These are phyloP conservation scores for Alternaria sp. DNA, from an alignment of 2,329 filamentous ascomycete species.

Conservation along the genomic window DNA sequence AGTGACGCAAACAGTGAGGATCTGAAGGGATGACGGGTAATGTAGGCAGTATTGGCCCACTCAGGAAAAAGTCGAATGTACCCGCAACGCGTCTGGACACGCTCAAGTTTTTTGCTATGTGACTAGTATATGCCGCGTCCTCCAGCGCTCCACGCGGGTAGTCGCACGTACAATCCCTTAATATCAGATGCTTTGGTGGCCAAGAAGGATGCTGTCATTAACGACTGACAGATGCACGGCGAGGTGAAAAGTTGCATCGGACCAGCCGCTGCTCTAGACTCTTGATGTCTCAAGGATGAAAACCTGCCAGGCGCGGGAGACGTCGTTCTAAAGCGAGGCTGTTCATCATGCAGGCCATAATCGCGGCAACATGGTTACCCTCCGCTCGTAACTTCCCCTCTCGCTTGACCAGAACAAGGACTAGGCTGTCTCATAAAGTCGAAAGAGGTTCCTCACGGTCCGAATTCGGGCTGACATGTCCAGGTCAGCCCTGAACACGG, in stretches of 20 bases:
- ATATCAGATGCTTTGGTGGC: conserved; percentile 1
- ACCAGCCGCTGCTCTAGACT: conserved; percentile 13
- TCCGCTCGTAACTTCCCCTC: conserved; percentile 5
- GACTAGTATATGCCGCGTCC: conserved; percentile 2
- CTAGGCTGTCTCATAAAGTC: conserved; percentile 11
- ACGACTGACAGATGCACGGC: conserved; percentile 4
- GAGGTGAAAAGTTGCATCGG: conserved; percentile 3
- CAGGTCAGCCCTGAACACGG: conserved; percentile 5
- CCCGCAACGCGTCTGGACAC: background rate
- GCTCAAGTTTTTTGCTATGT: background rate
- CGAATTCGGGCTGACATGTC: conserved; percentile 14
- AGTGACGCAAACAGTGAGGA: background rate
- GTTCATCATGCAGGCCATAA: conserved; percentile 4
- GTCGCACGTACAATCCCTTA: conserved; percentile 2
- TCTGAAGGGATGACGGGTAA: conserved; percentile 2
- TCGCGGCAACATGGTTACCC: conserved; percentile 1
- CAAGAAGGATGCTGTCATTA: conserved; percentile 9
- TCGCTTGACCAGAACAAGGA: conserved; percentile 9
- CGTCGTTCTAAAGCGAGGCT: conserved; percentile 3
- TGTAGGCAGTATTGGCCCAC: conserved; percentile 3
- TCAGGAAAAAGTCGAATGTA: conserved; percentile 1
- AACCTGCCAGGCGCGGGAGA: conserved; percentile 10
- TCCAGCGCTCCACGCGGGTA: conserved; percentile 2
- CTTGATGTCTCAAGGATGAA: conserved; percentile 6
- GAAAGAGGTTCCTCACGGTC: conserved; percentile 6